A percentile compares a stretch with the other conserved stretches of the same genome.
Conservation (phyloP, 108 stramenopile genomes). For the Bacterosira constricta region DNA sequence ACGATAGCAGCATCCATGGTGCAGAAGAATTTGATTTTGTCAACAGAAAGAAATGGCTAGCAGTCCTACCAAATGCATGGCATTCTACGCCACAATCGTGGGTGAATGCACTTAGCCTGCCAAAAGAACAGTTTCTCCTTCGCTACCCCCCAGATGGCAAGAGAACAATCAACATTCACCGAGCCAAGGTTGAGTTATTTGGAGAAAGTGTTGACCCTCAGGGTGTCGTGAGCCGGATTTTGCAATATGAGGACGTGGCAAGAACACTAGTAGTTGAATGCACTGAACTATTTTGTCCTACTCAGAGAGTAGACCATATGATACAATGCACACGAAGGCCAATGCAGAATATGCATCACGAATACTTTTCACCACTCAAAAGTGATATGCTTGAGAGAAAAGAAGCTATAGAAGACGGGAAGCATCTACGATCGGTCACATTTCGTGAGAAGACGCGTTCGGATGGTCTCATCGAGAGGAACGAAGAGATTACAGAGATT, state of each 20-base stretch:
- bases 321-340: conserved; percentile 48
- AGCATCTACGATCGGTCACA: not conserved
- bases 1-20: not conserved
- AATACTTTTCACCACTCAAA: conserved; percentile 65
- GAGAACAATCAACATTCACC: conserved; percentile 49
- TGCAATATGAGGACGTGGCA: conserved; percentile 51
- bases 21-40: not conserved
- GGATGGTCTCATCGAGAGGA: conserved; percentile 53
- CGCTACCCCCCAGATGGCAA: conserved; percentile 60
- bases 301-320: conserved; percentile 58
- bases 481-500: conserved; percentile 17
- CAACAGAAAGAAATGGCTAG: not conserved
- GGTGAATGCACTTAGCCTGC: conserved; percentile 44
- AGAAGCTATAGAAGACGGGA: not conserved
- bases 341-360: conserved; percentile 38
- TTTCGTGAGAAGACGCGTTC: conserved; percentile 55
- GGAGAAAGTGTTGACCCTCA: conserved; percentile 54
- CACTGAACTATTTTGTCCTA: conserved; percentile 52
- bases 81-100: conserved; percentile 51
- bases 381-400: conserved; percentile 2
- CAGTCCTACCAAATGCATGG: not conserved
- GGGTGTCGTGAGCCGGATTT: conserved; percentile 58
- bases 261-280: conserved; percentile 48
- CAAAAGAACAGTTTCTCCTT: conserved; percentile 24
- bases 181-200: conserved; percentile 71